Evolutionary conservation across 2,329 filamentous ascomycete genomes (phyloP), one percentile per base, ranked within the genome.

Genomic region (Hypoxylon rubiginosum): DNA sequence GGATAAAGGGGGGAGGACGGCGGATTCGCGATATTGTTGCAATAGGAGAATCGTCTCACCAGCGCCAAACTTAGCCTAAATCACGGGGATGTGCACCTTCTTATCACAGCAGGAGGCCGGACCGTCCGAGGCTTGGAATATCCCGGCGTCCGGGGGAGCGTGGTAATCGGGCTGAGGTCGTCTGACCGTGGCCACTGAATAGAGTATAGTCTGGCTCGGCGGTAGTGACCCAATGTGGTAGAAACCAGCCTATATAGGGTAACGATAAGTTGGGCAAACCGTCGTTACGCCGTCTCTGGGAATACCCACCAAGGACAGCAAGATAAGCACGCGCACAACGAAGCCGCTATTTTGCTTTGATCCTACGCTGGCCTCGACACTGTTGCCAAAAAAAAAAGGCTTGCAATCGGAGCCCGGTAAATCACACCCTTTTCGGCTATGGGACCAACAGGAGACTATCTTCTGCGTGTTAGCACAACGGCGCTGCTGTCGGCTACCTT

Each of bases 131-230:
- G 24, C 43, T 61, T 32, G 41, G 11, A 30, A 46, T 4, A 10
- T 28, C 58, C 54, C 58, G 58, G 21, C 50, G 19, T 50, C 41
- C 54, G 43, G 58, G 41, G 9, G 43, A 48, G 34, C 13, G 62
- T 53, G 62, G 43, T 21, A 58, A 61, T 52, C 50, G 55, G 39
- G 45, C 51, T 17, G 52, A 58, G 49, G 58, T 58, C 43, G 63
- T 58, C 66, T 68, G 56, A 66, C 59, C 45, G 39, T 36, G 19
- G 49, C 26, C 54, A 59, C 59, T 68, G 21, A 48, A 66, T 63
- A 30, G 32, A 68, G 66, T 53, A 66, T 68, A 61, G 66, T 59
- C 34, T 59, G 26, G 51, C 30, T 66, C 58, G 52, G 62, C 32
- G 43, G 50, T 58, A 41, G 50, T 57, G 54, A 34, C 56, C 66